phyloP scores from a whole-genome alignment of 345 rosid species.

The Pugionium cornutum region DNA sequence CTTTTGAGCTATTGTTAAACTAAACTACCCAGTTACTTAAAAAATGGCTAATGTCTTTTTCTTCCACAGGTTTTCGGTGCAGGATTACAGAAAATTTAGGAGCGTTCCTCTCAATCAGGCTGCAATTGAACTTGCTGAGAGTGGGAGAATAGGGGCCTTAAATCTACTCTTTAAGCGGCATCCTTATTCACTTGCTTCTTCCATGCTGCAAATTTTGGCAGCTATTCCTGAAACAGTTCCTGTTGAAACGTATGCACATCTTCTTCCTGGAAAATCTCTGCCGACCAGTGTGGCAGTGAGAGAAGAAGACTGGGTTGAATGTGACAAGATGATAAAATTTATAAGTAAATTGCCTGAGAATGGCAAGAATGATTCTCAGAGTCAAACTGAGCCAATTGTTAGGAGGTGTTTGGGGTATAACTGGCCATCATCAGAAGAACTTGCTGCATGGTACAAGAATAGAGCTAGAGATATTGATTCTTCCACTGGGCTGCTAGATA shows the following conservation, averaged over 20 bases:
- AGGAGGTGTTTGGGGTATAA: slow-evolving; percentile 53
- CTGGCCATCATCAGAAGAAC: slow-evolving; percentile 79
- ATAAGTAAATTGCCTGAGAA: slow-evolving; percentile 59
- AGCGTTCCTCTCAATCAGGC: slow-evolving; percentile 63
- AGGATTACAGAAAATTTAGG: slow-evolving; percentile 85
- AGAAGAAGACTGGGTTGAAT: slow-evolving; percentile 98
- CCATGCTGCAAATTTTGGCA: slow-evolving; percentile 64
- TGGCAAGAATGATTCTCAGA: slow-evolving; percentile 46
- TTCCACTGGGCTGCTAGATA: slow-evolving; percentile 88
- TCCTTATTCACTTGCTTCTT: slow-evolving; percentile 75
- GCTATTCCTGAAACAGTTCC: slow-evolving; percentile 92
- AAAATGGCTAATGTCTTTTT: slow-evolving; percentile 52
- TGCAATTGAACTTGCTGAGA: slow-evolving; percentile 79
- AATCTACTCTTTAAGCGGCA: slow-evolving; percentile 93
- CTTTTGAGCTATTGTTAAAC: not conserved
- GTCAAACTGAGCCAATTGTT: slow-evolving; percentile 77
- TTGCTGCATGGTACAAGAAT: slow-evolving; percentile 73
- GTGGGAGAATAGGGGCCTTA: slow-evolving; percentile 91
- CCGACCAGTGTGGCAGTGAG: slow-evolving; percentile 65
- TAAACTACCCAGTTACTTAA: slow-evolving; percentile 38
- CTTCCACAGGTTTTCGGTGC: slow-evolving; percentile 77
- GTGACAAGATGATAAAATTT: slow-evolving; percentile 68
- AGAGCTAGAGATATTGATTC: slow-evolving; percentile 87
- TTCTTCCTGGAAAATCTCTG: slow-evolving; percentile 87
- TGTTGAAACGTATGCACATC: slow-evolving; percentile 82